Percentiles rank a stretch among this genome's conserved stretches.
These are phyloP conservation scores for Mentha longifolia DNA, from an alignment of 257 asterid genomes.

Conservation along the genomic window DNA sequence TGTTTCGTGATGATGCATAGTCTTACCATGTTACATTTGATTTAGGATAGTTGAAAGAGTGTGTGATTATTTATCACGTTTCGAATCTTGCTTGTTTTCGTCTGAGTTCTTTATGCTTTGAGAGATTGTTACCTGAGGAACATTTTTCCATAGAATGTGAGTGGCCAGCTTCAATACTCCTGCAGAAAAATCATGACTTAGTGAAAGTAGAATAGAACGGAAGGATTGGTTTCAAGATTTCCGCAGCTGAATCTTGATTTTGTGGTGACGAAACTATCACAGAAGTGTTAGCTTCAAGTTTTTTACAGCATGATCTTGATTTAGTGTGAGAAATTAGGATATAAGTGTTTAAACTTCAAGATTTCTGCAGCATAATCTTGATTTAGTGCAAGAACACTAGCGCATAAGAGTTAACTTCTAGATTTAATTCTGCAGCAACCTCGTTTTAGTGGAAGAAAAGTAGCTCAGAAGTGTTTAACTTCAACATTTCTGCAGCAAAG, in stretches of 20 bases:
- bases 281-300: constrained; percentile 34
- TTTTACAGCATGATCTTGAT: constrained; percentile 42
- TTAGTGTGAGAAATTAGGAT: constrained; percentile 3
- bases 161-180: constrained; percentile 56
- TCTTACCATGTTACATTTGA: background rate
- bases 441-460: background rate
- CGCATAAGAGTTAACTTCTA: background rate
- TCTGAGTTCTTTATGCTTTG: background rate
- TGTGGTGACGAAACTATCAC: background rate
- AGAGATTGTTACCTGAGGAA: constrained; percentile 68
- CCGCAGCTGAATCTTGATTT: background rate
- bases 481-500: constrained; percentile 38
- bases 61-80: background rate
- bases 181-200: constrained; percentile 36
- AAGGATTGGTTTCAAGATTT: background rate
- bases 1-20: no score
- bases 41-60: background rate
- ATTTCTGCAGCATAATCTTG: background rate
- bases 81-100: background rate
- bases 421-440: background rate
- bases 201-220: background rate
- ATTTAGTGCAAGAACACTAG: background rate
- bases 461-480: background rate
- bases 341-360: background rate
- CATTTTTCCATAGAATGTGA: constrained; percentile 76